Evolutionary conservation across 305 asterid genomes (phyloP).

Genomic region (Striga hermonthica): DNA sequence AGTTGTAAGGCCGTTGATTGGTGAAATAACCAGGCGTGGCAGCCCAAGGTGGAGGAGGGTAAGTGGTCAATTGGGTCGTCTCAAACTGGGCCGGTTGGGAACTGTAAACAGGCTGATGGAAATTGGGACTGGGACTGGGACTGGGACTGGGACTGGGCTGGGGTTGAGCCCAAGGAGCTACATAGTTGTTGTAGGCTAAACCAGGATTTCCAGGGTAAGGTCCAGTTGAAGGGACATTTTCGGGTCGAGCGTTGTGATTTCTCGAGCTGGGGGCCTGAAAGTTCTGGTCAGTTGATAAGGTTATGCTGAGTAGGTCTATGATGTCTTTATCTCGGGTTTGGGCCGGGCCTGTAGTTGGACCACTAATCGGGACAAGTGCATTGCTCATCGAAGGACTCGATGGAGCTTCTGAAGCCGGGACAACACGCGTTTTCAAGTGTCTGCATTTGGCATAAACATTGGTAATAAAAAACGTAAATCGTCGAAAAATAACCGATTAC

Average conservation of each 20-base stretch:
- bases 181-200: slow-evolving; percentile 48
- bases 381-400: slow-evolving; percentile 35
- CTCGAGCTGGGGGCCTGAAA: slow-evolving; percentile 38
- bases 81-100: neutral
- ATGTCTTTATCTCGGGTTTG: slow-evolving; percentile 67
- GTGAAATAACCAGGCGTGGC: slow-evolving; percentile 81
- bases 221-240: slow-evolving; percentile 33
- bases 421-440: slow-evolving; percentile 49
- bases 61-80: slow-evolving; percentile 37
- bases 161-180: slow-evolving; percentile 83
- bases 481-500: neutral
- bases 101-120: slow-evolving; percentile 27
- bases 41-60: slow-evolving; percentile 99
- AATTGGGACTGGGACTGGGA: slow-evolving; percentile 27
- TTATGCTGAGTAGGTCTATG: slow-evolving; percentile 75
- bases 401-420: slow-evolving; percentile 33
- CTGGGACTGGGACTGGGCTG: slow-evolving; percentile 34
- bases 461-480: neutral
- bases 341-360: slow-evolving; percentile 30
- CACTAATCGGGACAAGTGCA: slow-evolving; percentile 61
- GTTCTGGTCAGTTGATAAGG: slow-evolving; percentile 53
- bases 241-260: slow-evolving; percentile 29
- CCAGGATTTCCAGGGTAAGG: slow-evolving; percentile 43
- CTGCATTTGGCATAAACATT: slow-evolving; percentile 40
- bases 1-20: slow-evolving; percentile 44